Evolutionary conservation across 2,329 filamentous ascomycete species (phyloP), one percentile per base, ranked within the genome.

Genomic region (Trichophyton simii): DNA sequence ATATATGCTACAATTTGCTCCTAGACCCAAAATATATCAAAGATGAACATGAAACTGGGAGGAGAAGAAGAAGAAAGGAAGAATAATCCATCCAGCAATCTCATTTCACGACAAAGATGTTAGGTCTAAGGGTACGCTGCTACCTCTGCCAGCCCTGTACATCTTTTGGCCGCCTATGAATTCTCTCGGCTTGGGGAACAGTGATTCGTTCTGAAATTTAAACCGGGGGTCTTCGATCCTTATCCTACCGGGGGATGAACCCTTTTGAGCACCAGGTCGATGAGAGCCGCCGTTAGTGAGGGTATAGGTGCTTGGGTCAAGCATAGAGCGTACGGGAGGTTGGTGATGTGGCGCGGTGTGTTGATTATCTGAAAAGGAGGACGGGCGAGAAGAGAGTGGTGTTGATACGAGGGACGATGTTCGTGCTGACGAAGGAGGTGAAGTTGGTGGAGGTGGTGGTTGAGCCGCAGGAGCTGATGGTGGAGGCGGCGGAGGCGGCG

Each of bases 81-180:
- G 25, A 55, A 20, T 6, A 55, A 34, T 18, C 31, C 52, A 36
- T 55, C n/a, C 31, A 28, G 34, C 52, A 55, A 8, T 44, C 55
- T 36, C n/a, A 25, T 42, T 58, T 58, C 41, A 58, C 25, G 31
- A 61, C 58, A 87, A 80, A 13, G 81, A 78, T 66, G 79, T 83
- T 70, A 99, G 75, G 77, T 97, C 89, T 68, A 97, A 78, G 34
- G 94, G 94, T 67, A 97, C 91, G 78, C 89, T 96, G 76, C 91
- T 96, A 36, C 91, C 92, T 71, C 92, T 83, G 7, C 94, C 94
- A 41, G 94, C 94, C 65, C 92, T 82, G 74, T 97, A 99, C 71
- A 84, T 85, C 72, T 87, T 91, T 20, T 81, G 76, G 2, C 83
- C 84, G n/a, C 87, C 87, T 1, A 80, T 76, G 70, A 95, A 96